Percentiles rank a stretch among this genome's conserved stretches.
Conservation (phyloP, 164 flowering plant species). For the Magnolia sinica region DNA sequence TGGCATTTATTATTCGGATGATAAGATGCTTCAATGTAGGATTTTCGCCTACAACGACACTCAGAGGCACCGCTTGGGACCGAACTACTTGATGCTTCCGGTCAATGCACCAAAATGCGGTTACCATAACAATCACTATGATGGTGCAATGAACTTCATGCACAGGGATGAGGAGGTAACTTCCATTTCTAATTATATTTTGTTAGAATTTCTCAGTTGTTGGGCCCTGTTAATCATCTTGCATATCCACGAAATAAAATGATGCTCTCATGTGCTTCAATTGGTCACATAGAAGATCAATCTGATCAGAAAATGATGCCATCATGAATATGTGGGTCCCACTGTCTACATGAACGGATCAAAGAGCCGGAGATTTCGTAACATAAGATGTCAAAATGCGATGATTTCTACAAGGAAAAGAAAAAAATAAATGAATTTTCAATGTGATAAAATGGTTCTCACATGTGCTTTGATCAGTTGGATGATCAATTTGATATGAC, state of each 20-base stretch:
- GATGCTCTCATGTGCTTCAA: neutral
- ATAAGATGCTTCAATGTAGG: conserved; percentile 72
- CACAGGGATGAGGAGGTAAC: conserved; percentile 91
- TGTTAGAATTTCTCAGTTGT: neutral
- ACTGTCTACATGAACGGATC: too few species aligned
- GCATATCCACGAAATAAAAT: neutral
- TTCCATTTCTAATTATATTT: neutral
- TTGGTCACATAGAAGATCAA: neutral
- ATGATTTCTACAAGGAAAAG: neutral
- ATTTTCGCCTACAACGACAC: conserved; percentile 78
- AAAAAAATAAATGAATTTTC: too few species aligned
- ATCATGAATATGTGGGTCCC: too few species aligned
- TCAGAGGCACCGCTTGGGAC: conserved; percentile 89
- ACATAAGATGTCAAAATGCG: neutral
- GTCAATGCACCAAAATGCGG: conserved; percentile 80
- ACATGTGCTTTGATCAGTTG: neutral
- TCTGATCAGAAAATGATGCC: too few species aligned
- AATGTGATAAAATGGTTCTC: neutral
- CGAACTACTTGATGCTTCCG: conserved; percentile 84
- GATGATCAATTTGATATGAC: neutral
- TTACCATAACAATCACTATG: conserved; percentile 85
- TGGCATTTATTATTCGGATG: conserved; percentile 78
- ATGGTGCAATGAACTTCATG: conserved; percentile 90
- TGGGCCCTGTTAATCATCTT: neutral
- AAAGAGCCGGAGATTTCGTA: neutral